phyloP scores from a whole-genome alignment of 768 basidiomycete genomes.

The Rhodotorula babjevae region DNA sequence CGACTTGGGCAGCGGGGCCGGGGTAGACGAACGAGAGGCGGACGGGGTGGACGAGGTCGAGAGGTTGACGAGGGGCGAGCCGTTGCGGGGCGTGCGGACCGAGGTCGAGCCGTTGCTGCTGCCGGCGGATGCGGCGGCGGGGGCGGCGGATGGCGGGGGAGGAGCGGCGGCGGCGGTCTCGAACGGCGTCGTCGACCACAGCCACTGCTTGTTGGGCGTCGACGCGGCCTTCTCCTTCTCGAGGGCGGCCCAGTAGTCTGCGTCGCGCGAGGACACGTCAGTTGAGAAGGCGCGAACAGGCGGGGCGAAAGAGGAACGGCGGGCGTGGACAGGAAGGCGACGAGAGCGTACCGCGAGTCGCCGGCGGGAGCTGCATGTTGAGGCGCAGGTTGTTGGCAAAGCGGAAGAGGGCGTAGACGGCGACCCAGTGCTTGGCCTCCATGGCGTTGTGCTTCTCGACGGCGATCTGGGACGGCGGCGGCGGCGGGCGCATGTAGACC shows the following conservation, averaged over 20 bases:
- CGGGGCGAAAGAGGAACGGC: background rate
- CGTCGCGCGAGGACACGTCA: no score
- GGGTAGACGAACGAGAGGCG: background rate
- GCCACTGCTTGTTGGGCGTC: conserved; percentile 38
- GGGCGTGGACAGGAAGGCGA: no score
- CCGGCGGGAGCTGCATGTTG: conserved; percentile 70
- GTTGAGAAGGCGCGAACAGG: background rate
- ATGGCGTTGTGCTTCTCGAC: conserved; percentile 61
- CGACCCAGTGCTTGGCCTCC: conserved; percentile 59
- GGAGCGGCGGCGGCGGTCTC: conserved; percentile 37
- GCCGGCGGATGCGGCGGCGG: background rate
- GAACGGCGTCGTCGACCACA: conserved; percentile 36
- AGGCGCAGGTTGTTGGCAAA: conserved; percentile 47
- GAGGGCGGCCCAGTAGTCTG: conserved; percentile 38
- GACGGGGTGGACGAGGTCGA: background rate
- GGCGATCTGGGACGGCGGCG: conserved; percentile 45
- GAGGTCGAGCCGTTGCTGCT: background rate
- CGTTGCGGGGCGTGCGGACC: background rate
- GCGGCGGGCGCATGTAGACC: conserved; percentile 68
- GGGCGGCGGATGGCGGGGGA: conserved; percentile 13
- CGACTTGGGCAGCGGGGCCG: conserved; percentile 30
- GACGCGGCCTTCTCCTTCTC: conserved; percentile 32
- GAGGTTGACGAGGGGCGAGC: background rate
- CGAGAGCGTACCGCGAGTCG: conserved; percentile 58
- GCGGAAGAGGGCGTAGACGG: conserved; percentile 39